Conservation (phyloP, 345 rosid genomes). For the Corchorus olitorius region DNA sequence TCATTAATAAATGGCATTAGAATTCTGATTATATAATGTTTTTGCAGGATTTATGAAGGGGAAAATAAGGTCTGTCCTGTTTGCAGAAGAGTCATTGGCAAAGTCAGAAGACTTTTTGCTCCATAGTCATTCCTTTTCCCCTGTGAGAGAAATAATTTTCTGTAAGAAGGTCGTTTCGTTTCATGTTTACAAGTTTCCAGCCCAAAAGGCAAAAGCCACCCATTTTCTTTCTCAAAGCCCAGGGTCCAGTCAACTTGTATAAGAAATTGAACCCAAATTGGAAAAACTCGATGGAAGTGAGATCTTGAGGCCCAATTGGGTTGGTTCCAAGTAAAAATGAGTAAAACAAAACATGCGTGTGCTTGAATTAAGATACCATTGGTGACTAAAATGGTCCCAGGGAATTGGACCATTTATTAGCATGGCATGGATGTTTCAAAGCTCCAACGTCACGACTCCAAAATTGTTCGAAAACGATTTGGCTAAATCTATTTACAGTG, state of each 20-base stretch:
- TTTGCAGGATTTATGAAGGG: constrained; percentile 45
- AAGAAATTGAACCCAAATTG: too few species aligned
- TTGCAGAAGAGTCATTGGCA: constrained; percentile 49
- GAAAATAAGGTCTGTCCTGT: constrained; percentile 51
- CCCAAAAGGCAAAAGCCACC: too few species aligned
- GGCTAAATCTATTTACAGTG: background rate
- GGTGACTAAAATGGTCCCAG: too few species aligned
- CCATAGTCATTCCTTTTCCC: constrained; percentile 9
- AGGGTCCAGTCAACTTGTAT: too few species aligned
- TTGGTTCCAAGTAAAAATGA: too few species aligned
- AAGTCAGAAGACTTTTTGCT: constrained; percentile 44
- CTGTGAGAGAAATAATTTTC: background rate
- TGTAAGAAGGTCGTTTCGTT: too few species aligned
- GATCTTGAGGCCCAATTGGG: too few species aligned
- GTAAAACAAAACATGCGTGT: too few species aligned
- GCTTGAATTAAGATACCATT: too few species aligned
- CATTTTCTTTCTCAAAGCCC: too few species aligned
- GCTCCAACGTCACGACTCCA: background rate
- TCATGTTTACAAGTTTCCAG: too few species aligned
- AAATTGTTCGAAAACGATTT: background rate
- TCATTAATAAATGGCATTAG: background rate
- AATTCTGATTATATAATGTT: background rate
- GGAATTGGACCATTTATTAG: background rate
- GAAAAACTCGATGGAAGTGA: too few species aligned
- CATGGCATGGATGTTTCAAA: background rate